Base-by-base conservation (phyloP, 2,329 filamentous ascomycete species). In the Sarocladiaceae sp. region DNA sequence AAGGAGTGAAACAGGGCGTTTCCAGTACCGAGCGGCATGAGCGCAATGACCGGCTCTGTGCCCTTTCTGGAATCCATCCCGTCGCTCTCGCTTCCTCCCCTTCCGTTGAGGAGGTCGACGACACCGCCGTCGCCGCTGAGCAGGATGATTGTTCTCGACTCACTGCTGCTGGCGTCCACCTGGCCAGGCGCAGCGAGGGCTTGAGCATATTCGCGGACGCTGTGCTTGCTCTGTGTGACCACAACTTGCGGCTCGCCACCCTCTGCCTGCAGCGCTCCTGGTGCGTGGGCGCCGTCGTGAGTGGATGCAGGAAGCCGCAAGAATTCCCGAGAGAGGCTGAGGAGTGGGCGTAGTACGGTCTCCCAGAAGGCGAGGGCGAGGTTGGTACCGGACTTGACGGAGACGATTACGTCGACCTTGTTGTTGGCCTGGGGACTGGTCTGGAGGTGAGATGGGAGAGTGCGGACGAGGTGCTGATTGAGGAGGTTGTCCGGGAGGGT, bases 51-150 rank as follows among this genome's bases (percentile, higher is more conserved):
- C 0, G 76, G 74, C 4, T 58, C 29, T 1, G 45, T 32, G 13
- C 35, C 23, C 35, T 26, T 35, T 26, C 21, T 31, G 12, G 47
- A 47, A 2, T 44, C 31, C 1, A 47, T 44, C 1, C 52, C 51
- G 20, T 57, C 51, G 10, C 61, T 15, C 18, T 44, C 26, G 18
- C 6, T 32, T 4, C 12, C 31, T 20, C 27, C 57, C 20, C 61
- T 70, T 3, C 76, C 77, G 57, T 96, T 94, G 47, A 95, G 70
- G 1, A 93, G 69, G 54, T 97, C 91, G 15, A 89, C 76, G 2
- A 95, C 63, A 5, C 89, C 91, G 12, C 91, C 91, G 60, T 97
- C 91, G 6, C 91, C 91, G 40, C 85, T 91, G 4, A 96, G 72
- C 11, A 97, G 73, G 23, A 96, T 65, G 20, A 96, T 72, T 0